A percentile compares a stretch with the other conserved stretches of the same genome.
These are phyloP conservation scores for Trichosanthes cucumerina DNA, from an alignment of 306 rosid genomes.

Conservation along the genomic window DNA sequence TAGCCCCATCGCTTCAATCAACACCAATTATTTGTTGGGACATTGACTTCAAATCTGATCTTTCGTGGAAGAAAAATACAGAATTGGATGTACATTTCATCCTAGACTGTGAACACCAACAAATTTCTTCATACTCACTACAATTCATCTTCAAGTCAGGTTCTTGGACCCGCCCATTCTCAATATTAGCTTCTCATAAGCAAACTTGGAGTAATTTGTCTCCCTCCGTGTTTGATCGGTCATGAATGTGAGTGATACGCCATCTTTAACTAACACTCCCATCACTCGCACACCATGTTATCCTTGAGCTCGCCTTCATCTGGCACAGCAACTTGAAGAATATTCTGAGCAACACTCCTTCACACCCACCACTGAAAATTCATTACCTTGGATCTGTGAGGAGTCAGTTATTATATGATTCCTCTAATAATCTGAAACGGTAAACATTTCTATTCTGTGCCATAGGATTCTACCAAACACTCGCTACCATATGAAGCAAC, in stretches of 20 bases:
- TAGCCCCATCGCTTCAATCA: neutral
- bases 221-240: neutral
- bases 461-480: neutral
- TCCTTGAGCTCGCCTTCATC: neutral
- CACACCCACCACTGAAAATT: neutral
- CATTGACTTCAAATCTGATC: neutral
- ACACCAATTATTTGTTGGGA: neutral
- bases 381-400: neutral
- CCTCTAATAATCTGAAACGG: neutral
- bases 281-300: neutral
- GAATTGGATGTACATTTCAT: neutral
- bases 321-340: neutral
- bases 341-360: neutral
- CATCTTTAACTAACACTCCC: neutral
- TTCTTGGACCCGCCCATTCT: neutral
- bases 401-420: neutral
- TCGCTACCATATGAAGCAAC: neutral
- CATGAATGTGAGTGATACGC: neutral
- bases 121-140: neutral
- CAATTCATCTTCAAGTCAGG: neutral
- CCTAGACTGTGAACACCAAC: neutral
- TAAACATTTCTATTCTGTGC: neutral
- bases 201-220: neutral
- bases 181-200: neutral
- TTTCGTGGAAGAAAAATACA: neutral